Evolutionary conservation across 768 basidiomycete species (phyloP).

Genomic region (Termitomyces sp.): DNA sequence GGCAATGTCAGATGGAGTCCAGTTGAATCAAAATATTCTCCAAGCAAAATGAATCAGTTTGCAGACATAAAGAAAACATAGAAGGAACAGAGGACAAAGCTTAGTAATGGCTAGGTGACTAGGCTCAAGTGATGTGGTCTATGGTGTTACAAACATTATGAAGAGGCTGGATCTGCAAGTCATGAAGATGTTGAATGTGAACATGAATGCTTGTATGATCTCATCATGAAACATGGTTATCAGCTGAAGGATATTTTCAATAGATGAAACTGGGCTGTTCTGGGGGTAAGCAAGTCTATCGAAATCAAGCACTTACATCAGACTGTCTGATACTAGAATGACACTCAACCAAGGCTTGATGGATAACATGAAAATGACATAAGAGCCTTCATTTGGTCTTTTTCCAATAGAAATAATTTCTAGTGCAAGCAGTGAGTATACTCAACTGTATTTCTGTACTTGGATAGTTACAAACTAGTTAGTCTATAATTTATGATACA

Average conservation of each 20-base stretch:
- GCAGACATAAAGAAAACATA: constrained; percentile 25
- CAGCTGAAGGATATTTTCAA: neutral
- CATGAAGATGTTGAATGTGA: neutral
- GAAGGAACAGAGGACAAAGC: constrained; percentile 7
- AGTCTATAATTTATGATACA: no score
- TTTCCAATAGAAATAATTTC: no score
- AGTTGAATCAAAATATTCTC: constrained; percentile 29
- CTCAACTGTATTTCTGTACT: no score
- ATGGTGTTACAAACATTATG: neutral
- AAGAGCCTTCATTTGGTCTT: no score
- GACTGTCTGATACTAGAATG: neutral
- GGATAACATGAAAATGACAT: no score
- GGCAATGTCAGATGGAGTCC: constrained; percentile 23
- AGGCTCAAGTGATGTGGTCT: neutral
- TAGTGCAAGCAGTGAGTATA: no score
- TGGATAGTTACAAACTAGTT: no score
- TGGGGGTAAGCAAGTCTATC: neutral
- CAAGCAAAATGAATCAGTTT: constrained; percentile 28
- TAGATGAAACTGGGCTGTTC: neutral
- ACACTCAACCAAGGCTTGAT: neutral
- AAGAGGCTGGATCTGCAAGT: neutral
- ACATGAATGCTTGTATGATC: constrained; percentile 13
- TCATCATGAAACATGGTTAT: no score
- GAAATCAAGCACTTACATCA: no score
- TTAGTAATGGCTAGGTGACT: constrained; percentile 18